These are phyloP conservation scores for Stereum hirsutum DNA, from an alignment of 1,284 basidiomycete genomes.

Conservation along the genomic window DNA sequence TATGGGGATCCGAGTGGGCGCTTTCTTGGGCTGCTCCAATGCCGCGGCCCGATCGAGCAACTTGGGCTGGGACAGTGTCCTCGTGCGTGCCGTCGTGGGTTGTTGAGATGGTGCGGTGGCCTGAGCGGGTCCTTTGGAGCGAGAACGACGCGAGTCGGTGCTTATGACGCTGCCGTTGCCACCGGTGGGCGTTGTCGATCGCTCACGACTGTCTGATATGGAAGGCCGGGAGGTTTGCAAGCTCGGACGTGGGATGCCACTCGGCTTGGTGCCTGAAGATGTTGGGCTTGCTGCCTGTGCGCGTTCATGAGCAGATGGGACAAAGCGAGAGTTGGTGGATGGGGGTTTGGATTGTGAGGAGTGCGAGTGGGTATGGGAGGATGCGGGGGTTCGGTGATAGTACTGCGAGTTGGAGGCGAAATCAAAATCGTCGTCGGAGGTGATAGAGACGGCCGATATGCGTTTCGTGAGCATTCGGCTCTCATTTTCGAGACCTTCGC, in stretches of 20 bases:
- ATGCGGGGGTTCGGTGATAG: conserved; percentile 11
- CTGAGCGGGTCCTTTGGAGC: no score
- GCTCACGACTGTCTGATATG: conserved; percentile 16
- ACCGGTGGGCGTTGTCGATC: conserved; percentile 15
- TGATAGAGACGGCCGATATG: conserved; percentile 62
- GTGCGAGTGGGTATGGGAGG: not conserved
- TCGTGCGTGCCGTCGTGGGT: no score
- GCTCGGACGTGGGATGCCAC: conserved; percentile 40
- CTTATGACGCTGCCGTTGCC: conserved; percentile 7
- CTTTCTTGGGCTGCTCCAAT: no score
- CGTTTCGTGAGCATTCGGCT: conserved; percentile 62
- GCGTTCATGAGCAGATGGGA: conserved; percentile 19
- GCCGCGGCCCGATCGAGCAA: conserved; percentile 24
- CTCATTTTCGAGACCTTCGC: conserved; percentile 61
- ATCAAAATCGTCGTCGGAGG: conserved; percentile 34
- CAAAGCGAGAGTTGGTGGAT: not conserved
- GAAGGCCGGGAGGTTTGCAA: conserved; percentile 18
- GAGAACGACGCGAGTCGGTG: no score
- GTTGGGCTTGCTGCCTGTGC: no score
- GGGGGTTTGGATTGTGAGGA: not conserved
- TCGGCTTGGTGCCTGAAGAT: no score
- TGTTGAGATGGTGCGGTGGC: no score
- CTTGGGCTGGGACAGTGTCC: conserved; percentile 48
- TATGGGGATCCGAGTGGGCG: conserved; percentile 41
- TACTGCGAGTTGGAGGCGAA: conserved; percentile 6